These are phyloP conservation scores for Aspergillus bridgeri DNA, from an alignment of 495 filamentous ascomycete species.

Conservation along the genomic window DNA sequence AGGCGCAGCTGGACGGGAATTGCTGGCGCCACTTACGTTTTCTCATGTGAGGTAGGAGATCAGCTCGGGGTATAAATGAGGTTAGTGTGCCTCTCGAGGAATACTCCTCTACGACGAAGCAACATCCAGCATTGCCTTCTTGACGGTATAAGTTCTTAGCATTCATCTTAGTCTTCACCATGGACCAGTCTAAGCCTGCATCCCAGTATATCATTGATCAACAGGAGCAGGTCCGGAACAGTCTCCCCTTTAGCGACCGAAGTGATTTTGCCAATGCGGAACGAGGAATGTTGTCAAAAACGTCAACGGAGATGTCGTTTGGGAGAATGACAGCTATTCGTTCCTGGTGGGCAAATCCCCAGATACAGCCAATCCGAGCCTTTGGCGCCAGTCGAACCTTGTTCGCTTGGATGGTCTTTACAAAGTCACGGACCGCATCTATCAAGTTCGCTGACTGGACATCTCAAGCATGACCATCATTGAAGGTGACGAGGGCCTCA, in stretches of 20 bases:
- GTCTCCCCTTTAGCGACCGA: conserved; percentile 18
- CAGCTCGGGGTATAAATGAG: no score
- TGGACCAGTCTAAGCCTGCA: neutral
- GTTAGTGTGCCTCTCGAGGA: no score
- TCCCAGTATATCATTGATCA: conserved; percentile 4
- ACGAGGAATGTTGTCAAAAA: conserved; percentile 12
- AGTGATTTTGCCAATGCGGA: conserved; percentile 19
- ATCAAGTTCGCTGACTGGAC: conserved; percentile 25
- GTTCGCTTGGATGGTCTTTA: conserved; percentile 19
- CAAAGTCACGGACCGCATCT: conserved; percentile 21
- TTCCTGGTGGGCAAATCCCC: conserved; percentile 20
- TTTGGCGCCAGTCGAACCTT: conserved; percentile 22
- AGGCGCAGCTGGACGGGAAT: no score
- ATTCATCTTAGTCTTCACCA: neutral
- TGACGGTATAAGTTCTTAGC: no score
- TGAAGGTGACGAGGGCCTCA: conserved; percentile 20
- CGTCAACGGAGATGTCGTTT: conserved; percentile 10
- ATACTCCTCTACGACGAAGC: no score
- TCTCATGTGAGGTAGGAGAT: no score
- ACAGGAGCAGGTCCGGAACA: conserved; percentile 6
- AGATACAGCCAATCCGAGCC: conserved; percentile 18
- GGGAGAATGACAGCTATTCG: conserved; percentile 19
- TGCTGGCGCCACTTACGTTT: no score
- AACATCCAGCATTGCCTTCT: no score
- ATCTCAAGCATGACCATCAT: conserved; percentile 26